A percentile compares a stretch with the other conserved stretches of the same genome.
Evolutionary conservation across 2,329 filamentous ascomycete genomes (phyloP).

Genomic region (Mycosphaerella arachidis): DNA sequence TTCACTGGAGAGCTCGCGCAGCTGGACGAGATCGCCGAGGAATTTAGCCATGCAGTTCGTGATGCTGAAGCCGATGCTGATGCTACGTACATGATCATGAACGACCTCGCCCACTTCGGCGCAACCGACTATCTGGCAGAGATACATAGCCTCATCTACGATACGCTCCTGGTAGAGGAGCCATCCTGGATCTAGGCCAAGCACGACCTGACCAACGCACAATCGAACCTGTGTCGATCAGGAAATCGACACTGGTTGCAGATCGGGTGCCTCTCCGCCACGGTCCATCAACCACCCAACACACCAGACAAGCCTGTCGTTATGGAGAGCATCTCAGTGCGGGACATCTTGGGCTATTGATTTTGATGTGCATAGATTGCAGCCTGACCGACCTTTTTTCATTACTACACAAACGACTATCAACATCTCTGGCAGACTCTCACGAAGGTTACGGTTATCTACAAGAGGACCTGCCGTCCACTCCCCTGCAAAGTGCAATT

Average conservation of each 20-base stretch:
- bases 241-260: slow-evolving; percentile 27
- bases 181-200: slow-evolving; percentile 24
- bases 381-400: neutral
- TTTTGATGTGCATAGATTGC: slow-evolving; percentile 7
- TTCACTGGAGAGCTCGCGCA: slow-evolving; percentile 88
- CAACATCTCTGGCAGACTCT: slow-evolving; percentile 25
- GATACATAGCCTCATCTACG: slow-evolving; percentile 64
- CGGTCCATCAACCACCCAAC: neutral
- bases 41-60: slow-evolving; percentile 61
- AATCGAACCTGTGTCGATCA: slow-evolving; percentile 28
- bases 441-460: slow-evolving; percentile 15
- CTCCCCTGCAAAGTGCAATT: slow-evolving; percentile 19
- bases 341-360: slow-evolving; percentile 1
- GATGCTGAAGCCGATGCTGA: slow-evolving; percentile 68
- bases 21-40: slow-evolving; percentile 88
- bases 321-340: slow-evolving; percentile 9
- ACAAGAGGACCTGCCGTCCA: slow-evolving; percentile 26
- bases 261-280: slow-evolving; percentile 18
- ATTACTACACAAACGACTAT: neutral
- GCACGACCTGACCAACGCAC: slow-evolving; percentile 7
- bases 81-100: slow-evolving; percentile 62
- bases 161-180: slow-evolving; percentile 30
- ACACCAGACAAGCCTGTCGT: slow-evolving; percentile 3
- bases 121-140: slow-evolving; percentile 81
- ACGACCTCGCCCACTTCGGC: slow-evolving; percentile 67